A percentile compares a stretch with the other conserved stretches of the same genome.
These are phyloP conservation scores for Coelastrella sp. DNA, from an alignment of 139 green algal genomes.

Conservation along the genomic window DNA sequence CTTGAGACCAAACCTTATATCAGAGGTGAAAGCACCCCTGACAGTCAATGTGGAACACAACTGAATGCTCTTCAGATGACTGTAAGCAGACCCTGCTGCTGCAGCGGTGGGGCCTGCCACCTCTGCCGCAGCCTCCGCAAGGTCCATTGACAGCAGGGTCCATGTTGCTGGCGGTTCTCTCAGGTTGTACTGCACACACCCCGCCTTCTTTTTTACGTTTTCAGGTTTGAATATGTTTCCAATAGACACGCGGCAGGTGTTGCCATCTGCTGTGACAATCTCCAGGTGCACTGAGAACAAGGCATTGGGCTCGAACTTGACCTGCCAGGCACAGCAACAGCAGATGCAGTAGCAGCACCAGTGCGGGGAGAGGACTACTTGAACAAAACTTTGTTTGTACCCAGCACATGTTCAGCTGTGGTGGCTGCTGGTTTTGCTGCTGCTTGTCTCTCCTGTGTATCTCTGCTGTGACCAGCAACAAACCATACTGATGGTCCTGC, in stretches of 20 bases:
- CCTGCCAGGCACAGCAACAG: slow-evolving; percentile 30
- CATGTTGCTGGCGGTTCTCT: slow-evolving; percentile 58
- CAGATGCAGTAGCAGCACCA: not conserved
- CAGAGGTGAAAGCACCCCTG: slow-evolving; percentile 76
- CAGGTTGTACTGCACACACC: slow-evolving; percentile 62
- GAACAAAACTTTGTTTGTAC: not conserved
- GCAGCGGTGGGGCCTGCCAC: not conserved
- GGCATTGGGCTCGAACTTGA: slow-evolving; percentile 54
- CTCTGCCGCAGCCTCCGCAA: slow-evolving; percentile 39
- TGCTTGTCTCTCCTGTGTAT: not conserved
- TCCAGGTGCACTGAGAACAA: slow-evolving; percentile 78
- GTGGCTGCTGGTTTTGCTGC: not conserved
- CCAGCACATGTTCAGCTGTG: not conserved
- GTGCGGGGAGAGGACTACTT: not conserved
- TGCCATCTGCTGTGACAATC: slow-evolving; percentile 54
- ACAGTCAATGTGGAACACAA: slow-evolving; percentile 79
- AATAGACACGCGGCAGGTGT: slow-evolving; percentile 69
- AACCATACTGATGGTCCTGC: not conserved
- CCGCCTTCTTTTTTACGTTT: slow-evolving; percentile 42
- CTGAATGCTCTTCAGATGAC: slow-evolving; percentile 64
- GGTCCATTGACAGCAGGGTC: slow-evolving; percentile 75
- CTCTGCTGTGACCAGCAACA: not conserved
- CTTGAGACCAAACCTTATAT: slow-evolving; percentile 68
- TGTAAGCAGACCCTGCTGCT: slow-evolving; percentile 55
- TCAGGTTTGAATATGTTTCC: slow-evolving; percentile 74